Evolutionary conservation across 2,329 filamentous ascomycete species (phyloP), one percentile per base, ranked within the genome.

Genomic region (Epichloe coenophiala): DNA sequence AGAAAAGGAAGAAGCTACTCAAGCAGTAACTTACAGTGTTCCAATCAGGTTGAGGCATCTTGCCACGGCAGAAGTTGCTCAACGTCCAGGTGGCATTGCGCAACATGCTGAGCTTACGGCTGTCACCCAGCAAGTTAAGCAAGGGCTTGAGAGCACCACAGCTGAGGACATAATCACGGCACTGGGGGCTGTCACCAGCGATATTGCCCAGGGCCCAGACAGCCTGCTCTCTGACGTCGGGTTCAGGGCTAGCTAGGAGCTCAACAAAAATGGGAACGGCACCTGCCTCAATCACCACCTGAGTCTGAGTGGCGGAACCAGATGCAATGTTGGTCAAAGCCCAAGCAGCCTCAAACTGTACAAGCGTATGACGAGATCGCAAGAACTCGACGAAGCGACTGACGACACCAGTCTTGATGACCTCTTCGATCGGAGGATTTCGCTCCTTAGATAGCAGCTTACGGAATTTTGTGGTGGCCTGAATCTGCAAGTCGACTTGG

Each of bases 21-120:
- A 5, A 23, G 11, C 12, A 17, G 37, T 15, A 23, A 36, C 88
- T 71, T 77, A 95, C 89, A 38, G 88, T 96, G 65, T 83, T 81
- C 93, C 93, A 98, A 67, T 98, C 93, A 45, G 93, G 93, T 74
- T 98, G 93, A 48, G 93, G 93, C 8, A 91, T 96, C 81, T 98
- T 98, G 72, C 93, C 93, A 76, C 93, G 88, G 75, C 93, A 98
- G 74, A 98, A 98, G 77, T 98, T 98, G 79, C 93, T 97, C 51
- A 98, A 75, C 43, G 93, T 98, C 93, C 93, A 98, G 23, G 93
- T 98, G 37, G 93, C 93, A 67, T 98, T 98, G 60, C 93, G 81
- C 48, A 98, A 83, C 93, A 98, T 98, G 78, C 90, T 97, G 52
- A 98, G 76, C 78, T 98, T 98, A 64, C 93, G 89, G 74, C 93